Percentiles rank a stretch among this genome's conserved stretches.
These are phyloP conservation scores for Stephania yunnanensis DNA, from an alignment of 164 flowering plant species.

Conservation along the genomic window DNA sequence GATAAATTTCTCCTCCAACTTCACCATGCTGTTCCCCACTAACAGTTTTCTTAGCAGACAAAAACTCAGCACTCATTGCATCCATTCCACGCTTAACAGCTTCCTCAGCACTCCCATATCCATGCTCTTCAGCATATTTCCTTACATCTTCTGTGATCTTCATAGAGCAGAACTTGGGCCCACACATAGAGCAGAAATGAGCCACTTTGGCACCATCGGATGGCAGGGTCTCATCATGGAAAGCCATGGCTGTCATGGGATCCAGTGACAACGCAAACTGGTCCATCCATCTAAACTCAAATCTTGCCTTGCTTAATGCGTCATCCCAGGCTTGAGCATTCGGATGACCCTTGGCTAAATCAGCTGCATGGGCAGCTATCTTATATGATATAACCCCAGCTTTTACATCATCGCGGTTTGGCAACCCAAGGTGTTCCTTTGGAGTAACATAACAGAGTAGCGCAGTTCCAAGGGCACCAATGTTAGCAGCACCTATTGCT, in stretches of 20 bases:
- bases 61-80: conserved; percentile 92
- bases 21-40: conserved; percentile 99
- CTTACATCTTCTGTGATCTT: conserved; percentile 98
- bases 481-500: conserved; percentile 98
- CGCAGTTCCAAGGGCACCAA: conserved; percentile 99
- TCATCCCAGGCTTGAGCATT: conserved; percentile 98
- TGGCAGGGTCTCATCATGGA: conserved; percentile 96
- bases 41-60: conserved; percentile 83
- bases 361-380: conserved; percentile 99
- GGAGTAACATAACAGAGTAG: conserved; percentile 99
- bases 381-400: conserved; percentile 97
- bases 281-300: conserved; percentile 98
- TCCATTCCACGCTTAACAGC: conserved; percentile 88
- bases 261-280: conserved; percentile 95
- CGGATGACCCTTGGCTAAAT: conserved; percentile 89
- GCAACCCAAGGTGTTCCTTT: conserved; percentile 97
- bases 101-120: conserved; percentile 92
- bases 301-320: conserved; percentile 97
- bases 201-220: conserved; percentile 98
- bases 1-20: conserved; percentile 89
- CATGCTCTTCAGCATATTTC: conserved; percentile 96
- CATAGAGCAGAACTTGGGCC: conserved; percentile 99
- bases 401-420: conserved; percentile 96
- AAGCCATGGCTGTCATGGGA: conserved; percentile 96
- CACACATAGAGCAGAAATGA: conserved; percentile 99